Base-by-base conservation (phyloP, 305 asterid genomes). In the Solanum hybrid region DNA sequence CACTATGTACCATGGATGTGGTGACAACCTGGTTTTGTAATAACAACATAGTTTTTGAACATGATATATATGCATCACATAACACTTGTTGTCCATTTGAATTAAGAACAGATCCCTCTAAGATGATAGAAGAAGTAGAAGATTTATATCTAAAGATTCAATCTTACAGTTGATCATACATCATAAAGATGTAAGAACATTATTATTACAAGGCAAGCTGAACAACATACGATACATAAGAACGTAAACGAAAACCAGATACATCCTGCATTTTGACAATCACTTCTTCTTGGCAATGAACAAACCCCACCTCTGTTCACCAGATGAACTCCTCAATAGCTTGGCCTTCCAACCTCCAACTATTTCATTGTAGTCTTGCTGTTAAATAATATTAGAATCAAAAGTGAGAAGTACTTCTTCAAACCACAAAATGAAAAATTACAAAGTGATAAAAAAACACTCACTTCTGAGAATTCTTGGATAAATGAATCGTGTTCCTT, bases 301-400 rank as follows among this genome's bases (percentile, higher is more conserved):
- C 94, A 97, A 92, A 89, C 99, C 99, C 99, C 99, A 96, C 91
- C 95, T 93, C 95, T 97, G 99, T 94, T 97, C 99, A 9, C 99
- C 99, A 3, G 96, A 93, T 46, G 97, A 92, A 89, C 96, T 96
- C 92, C 99, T 90, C 29, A 92, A 81, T n/a, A 97, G 94, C 95
- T 97, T 97, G 11, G 99, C 94, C 9, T 95, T 95, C 99, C 99
- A 97, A 3, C 99, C 98, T 67, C 97, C 98, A 18, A 96, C 98
- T 64, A 97, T 97, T 12, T 95, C 98, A 24, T 97, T 90, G 79
- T 95, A 97, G 94, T 95, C 99, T 81, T 96, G 95, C 99, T 97
- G 94, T 57, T 84, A 3, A 35, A 42, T 8, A 88, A 83, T 64
- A 9, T 85, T 18, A 76, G 69, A 42, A 78, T 20, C 67, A 33